phyloP scores from a whole-genome alignment of 2,329 filamentous ascomycete species.

The Akanthomyces lecanii region DNA sequence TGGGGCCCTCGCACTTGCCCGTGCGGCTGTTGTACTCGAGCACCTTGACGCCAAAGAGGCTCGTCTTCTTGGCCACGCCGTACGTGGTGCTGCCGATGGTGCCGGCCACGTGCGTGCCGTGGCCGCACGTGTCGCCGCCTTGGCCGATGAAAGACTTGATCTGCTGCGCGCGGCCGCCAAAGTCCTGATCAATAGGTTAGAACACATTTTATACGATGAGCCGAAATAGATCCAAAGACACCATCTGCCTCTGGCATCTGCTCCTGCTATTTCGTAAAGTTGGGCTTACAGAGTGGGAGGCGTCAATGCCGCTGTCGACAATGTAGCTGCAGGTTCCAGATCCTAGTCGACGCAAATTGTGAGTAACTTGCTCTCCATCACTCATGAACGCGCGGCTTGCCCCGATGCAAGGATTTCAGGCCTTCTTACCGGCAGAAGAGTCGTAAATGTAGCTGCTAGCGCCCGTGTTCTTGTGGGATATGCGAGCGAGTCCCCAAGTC shows the following conservation, averaged over 20 bases:
- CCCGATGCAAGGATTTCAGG: no score
- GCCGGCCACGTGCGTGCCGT: slow-evolving; percentile 32
- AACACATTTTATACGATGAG: background rate
- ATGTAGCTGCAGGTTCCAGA: slow-evolving; percentile 25
- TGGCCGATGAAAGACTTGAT: slow-evolving; percentile 18
- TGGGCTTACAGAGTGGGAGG: slow-evolving; percentile 25
- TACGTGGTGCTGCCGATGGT: slow-evolving; percentile 23
- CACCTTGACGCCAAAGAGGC: slow-evolving; percentile 39
- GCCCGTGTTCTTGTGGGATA: slow-evolving; percentile 21
- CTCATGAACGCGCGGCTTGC: no score
- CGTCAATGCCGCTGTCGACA: slow-evolving; percentile 26
- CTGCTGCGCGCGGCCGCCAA: slow-evolving; percentile 22
- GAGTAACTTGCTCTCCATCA: background rate
- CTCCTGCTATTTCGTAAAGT: background rate
- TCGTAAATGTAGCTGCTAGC: slow-evolving; percentile 22
- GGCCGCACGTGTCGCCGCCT: slow-evolving; percentile 27
- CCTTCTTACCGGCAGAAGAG: slow-evolving; percentile 18
- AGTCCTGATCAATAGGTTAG: slow-evolving; percentile 16
- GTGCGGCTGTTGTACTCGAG: slow-evolving; percentile 21
- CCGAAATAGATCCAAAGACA: background rate
- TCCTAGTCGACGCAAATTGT: background rate
- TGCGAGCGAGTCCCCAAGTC: slow-evolving; percentile 23
- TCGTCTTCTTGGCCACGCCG: slow-evolving; percentile 34
- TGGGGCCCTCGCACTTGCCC: slow-evolving; percentile 15
- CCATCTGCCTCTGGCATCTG: background rate